Base-by-base conservation (phyloP, 2,329 filamentous ascomycete genomes). In the Penicillium sp. region DNA sequence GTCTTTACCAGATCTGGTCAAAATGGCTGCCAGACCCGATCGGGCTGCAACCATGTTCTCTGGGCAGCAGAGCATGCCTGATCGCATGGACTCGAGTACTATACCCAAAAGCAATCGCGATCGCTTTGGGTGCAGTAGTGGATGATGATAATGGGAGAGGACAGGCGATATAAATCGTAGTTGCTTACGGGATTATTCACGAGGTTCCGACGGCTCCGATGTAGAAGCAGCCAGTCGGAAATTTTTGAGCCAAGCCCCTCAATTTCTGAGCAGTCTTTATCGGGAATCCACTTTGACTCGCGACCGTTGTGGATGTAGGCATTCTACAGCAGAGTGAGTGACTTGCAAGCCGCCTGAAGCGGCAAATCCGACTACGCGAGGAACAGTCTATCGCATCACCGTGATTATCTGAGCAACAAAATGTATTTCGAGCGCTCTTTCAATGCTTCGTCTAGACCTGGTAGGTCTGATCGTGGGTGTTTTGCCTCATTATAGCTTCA, bases 401-500 rank as follows among this genome's bases (percentile, higher is more conserved):
- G 40, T 40, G 40, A 38, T 50, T 38, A 25, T 17, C n/a, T 40
- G 23, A 40, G 47, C 21, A 50, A 50, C 23, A 50, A 19, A 38
- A 12, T 12, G 33, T 13, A 38, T 29, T 50, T 29, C 35, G 47
- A 40, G 47, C 21, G 35, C 47, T 48, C 31, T 13, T 49, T n/a
- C 8, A 49, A 38, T 49, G 33, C 47, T 49, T 49, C 19, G 13
- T 48, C 47, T 38, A 49, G 0, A 49, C 47, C 47, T 49, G 19
- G 33, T 49, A 38, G 47, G 21, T 38, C 35, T 50, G 47, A 50
- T 50, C 23, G 7, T 40, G 23, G 23, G 47, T 27, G 10, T 23
- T 50, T 50, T 50, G 23, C 47, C 35, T 40, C 6, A 29, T 50
- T 50, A 40, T 50, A 50, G 47, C 47, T 50, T 25, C 13, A 40